A percentile compares a stretch with the other conserved stretches of the same genome.
These are phyloP conservation scores for Ganoderma meredithae DNA, from an alignment of 1,284 basidiomycete genomes.

Conservation along the genomic window DNA sequence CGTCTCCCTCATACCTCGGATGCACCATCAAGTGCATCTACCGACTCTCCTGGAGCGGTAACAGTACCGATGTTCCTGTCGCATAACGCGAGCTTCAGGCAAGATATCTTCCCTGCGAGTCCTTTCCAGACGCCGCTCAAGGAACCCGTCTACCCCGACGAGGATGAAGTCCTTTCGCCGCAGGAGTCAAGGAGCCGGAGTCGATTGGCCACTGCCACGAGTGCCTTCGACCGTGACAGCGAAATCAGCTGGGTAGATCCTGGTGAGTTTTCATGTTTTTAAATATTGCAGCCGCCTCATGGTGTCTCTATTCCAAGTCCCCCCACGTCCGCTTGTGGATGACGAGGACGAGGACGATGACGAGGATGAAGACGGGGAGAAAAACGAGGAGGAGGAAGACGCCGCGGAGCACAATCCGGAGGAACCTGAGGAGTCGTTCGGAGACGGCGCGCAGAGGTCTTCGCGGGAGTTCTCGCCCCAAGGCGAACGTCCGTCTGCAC, in stretches of 20 bases:
- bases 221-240: conserved; percentile 56
- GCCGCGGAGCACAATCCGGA: conserved; percentile 41
- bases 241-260: conserved; percentile 78
- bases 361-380: conserved; percentile 45
- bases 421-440: conserved; percentile 42
- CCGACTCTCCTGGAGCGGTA: conserved; percentile 50
- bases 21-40: conserved; percentile 53
- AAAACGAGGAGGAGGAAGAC: conserved; percentile 41
- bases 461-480: conserved; percentile 30
- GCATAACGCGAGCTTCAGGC: conserved; percentile 53
- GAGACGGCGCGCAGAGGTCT: conserved; percentile 29
- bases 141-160: conserved; percentile 62
- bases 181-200: conserved; percentile 49
- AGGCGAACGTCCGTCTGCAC: conserved; percentile 51
- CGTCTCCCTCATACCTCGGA: conserved; percentile 59
- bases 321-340: conserved; percentile 61
- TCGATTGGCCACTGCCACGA: conserved; percentile 30
- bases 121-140: conserved; percentile 76
- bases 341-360: conserved; percentile 59
- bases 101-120: conserved; percentile 68
- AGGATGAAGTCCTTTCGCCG: conserved; percentile 68
- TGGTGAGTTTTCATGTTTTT: conserved; percentile 47
- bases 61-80: conserved; percentile 59
- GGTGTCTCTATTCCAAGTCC: conserved; percentile 8
- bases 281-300: background rate